Conservation (phyloP, 805 yeast species). For the Millerozyma miso region DNA sequence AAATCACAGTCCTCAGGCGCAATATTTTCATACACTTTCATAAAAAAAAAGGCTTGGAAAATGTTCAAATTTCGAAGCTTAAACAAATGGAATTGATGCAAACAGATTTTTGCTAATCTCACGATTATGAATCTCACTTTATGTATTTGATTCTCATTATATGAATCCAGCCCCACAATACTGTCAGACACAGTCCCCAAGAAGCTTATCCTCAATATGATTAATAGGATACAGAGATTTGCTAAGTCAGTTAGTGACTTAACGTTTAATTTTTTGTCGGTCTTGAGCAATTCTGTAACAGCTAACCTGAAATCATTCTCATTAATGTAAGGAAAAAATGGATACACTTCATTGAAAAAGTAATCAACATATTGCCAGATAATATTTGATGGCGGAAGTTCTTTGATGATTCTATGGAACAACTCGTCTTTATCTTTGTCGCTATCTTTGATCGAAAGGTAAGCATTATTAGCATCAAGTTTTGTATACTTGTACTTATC, state of each 20-base stretch:
- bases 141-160: constrained; percentile 18
- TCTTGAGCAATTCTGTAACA: constrained; percentile 4
- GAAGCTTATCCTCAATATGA: constrained; percentile 24
- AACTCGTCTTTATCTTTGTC: constrained; percentile 5
- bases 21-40: constrained; percentile 50
- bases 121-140: constrained; percentile 2
- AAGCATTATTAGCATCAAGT: not conserved
- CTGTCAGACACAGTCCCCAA: constrained; percentile 17
- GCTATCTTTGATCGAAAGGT: constrained; percentile 3
- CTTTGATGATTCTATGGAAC: constrained; percentile 5
- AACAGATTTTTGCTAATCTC: constrained; percentile 20
- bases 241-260: constrained; percentile 24
- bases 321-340: constrained; percentile 42
- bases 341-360: constrained; percentile 40
- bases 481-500: constrained; percentile 5
- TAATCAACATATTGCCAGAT: constrained; percentile 37
- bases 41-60: constrained; percentile 56
- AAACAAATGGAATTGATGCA: constrained; percentile 41
- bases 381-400: constrained; percentile 32
- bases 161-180: constrained; percentile 5
- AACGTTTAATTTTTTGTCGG: constrained; percentile 9
- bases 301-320: constrained; percentile 24
- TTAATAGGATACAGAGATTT: constrained; percentile 19
- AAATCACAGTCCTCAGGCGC: constrained; percentile 55
- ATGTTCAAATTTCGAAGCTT: constrained; percentile 17